Percentiles rank a stretch among this genome's conserved stretches.
phyloP scores from a whole-genome alignment of 768 basidiomycete species.

The Paxillus rubicundulus region DNA sequence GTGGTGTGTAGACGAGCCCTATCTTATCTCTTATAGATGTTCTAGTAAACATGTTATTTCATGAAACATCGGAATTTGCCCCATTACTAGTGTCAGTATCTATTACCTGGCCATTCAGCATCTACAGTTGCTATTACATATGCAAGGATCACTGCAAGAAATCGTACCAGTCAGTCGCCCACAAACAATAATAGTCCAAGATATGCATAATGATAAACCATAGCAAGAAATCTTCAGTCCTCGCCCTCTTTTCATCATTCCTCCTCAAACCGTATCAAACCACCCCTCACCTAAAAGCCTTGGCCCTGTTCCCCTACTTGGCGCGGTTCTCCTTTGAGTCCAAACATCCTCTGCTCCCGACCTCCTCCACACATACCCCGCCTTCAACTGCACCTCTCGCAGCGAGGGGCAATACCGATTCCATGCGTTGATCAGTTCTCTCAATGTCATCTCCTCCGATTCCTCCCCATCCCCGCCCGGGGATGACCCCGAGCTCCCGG shows the following conservation, averaged over 20 bases:
- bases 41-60: too few species aligned
- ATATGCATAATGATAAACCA: not conserved
- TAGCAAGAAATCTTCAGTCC: not conserved
- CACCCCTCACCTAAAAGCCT: not conserved
- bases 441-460: slow-evolving; percentile 28
- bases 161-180: not conserved
- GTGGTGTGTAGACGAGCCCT: too few species aligned
- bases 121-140: not conserved
- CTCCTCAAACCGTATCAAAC: slow-evolving; percentile 11
- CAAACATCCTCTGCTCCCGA: slow-evolving; percentile 36
- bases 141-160: not conserved
- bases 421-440: slow-evolving; percentile 43
- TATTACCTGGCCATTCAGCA: too few species aligned
- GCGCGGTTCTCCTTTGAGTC: slow-evolving; percentile 24
- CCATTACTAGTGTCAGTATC: too few species aligned
- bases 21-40: too few species aligned
- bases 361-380: slow-evolving; percentile 40
- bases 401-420: slow-evolving; percentile 39
- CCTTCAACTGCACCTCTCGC: slow-evolving; percentile 41
- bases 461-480: slow-evolving; percentile 5
- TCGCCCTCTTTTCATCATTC: not conserved
- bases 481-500: not conserved
- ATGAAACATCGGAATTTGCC: too few species aligned
- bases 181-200: not conserved
- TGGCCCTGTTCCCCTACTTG: not conserved